Evolutionary conservation across 441 rosid genomes (phyloP), one percentile per base, ranked within the genome.

Genomic region (Corymbia citriodora): DNA sequence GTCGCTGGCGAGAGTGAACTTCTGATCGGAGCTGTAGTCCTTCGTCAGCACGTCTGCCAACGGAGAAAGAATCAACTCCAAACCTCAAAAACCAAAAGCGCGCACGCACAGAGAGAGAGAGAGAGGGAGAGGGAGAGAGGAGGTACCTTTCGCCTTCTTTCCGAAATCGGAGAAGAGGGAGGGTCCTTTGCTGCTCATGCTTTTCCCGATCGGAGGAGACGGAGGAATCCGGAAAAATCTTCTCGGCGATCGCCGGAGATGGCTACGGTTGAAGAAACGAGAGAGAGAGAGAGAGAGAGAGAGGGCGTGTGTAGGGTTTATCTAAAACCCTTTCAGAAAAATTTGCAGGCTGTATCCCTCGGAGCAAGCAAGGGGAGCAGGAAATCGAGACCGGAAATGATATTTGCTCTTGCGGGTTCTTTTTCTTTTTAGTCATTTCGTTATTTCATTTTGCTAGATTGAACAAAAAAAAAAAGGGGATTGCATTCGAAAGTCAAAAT

Each of bases 131-230:
- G n/a, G 55, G 19, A 18, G 65, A 61, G 48, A 53, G 87, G 16
- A 23, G n/a, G 54, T 70, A 94, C 96, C 96, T 90, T 87, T 88
- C 68, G 93, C 91, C 85, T 90, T 91, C 91, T 87, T 92, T 87
- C 92, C 94, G 91, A 93, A 93, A n/a, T 92, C 93, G 49, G 94
- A 93, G 93, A 94, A 93, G 88, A 91, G 91, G 36, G 91, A 81
- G 3, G 94, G 94, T 27, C 94, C 94, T 63, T 89, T 88, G 91
- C 88, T 61, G 90, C 82, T 90, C 88, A 61, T 87, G 57, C n/a
- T 55, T 21, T 55, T 79, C 2, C 85, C 53, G 85, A 79, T 79
- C 52, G 27, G 85, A 2, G 85, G 23, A 1, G 29, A 27, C 14
- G 85, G 52, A 79, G 85, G 85, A 40, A 40, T 40, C 85, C 8